Percentiles rank a stretch among this genome's conserved stretches.
Evolutionary conservation across 2,329 filamentous ascomycete species (phyloP).

Genomic region (Thielaviopsis punctulata): DNA sequence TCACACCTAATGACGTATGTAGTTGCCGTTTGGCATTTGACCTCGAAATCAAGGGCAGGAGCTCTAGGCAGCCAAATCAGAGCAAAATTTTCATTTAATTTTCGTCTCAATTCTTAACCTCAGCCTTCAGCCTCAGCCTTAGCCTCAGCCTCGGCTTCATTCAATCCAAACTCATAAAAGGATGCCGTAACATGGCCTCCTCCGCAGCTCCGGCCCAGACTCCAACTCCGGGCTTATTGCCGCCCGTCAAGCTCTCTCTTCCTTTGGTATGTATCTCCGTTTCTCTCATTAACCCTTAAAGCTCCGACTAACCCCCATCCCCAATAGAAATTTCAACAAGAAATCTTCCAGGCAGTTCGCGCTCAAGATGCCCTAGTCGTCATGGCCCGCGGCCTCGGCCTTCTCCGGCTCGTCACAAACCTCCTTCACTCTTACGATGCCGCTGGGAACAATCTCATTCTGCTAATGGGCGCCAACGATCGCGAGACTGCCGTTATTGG

Average conservation of each 20-base stretch:
- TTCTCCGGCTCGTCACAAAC: conserved; percentile 86
- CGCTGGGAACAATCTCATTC: conserved; percentile 78
- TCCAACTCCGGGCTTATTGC: not conserved
- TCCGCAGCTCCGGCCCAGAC: not conserved
- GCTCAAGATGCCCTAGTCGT: conserved; percentile 87
- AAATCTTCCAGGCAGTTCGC: conserved; percentile 79
- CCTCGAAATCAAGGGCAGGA: no score
- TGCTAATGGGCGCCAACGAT: conserved; percentile 79
- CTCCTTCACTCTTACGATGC: conserved; percentile 93
- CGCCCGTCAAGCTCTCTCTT: not conserved
- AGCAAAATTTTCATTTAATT: no score
- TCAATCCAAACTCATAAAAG: no score
- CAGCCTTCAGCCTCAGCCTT: no score
- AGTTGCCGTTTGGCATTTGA: no score
- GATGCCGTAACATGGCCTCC: not conserved
- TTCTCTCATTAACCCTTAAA: not conserved
- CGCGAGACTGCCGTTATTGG: conserved; percentile 95
- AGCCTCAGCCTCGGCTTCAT: no score
- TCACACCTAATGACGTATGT: no score
- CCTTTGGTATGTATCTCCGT: conserved; percentile 16
- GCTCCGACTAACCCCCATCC: not conserved
- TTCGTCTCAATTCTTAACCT: no score
- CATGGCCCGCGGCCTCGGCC: conserved; percentile 76
- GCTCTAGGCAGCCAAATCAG: no score
- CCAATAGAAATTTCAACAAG: conserved; percentile 82